Evolutionary conservation across 2,329 filamentous ascomycete genomes (phyloP).

Genomic region (Penicillium griseofulvum): DNA sequence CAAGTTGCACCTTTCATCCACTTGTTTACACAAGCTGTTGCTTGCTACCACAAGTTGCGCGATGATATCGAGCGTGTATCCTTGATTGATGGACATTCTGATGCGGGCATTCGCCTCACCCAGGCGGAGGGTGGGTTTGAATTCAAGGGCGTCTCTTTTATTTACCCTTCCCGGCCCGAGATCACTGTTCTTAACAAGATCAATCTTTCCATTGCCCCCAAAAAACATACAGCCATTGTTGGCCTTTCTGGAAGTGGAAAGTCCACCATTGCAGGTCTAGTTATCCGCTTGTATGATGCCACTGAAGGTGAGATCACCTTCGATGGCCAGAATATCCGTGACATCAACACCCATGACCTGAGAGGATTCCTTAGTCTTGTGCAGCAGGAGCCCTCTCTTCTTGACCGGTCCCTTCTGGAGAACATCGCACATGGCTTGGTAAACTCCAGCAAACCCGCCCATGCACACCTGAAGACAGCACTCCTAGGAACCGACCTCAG

Average conservation of each 20-base stretch:
- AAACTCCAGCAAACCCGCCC: constrained; percentile 28
- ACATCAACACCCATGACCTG: constrained; percentile 50
- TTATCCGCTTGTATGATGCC: constrained; percentile 65
- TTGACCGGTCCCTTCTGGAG: constrained; percentile 23
- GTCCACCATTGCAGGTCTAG: constrained; percentile 63
- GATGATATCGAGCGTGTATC: constrained; percentile 56
- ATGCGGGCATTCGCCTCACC: constrained; percentile 20
- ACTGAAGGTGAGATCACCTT: constrained; percentile 62
- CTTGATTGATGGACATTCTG: constrained; percentile 44
- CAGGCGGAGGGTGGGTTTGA: constrained; percentile 33
- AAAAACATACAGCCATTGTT: constrained; percentile 54
- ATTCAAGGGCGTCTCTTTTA: constrained; percentile 37
- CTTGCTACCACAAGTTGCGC: constrained; percentile 58
- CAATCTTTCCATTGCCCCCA: constrained; percentile 33
- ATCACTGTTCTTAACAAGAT: constrained; percentile 29
- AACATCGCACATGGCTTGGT: constrained; percentile 47
- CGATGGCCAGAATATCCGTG: constrained; percentile 59
- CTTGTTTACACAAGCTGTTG: constrained; percentile 49
- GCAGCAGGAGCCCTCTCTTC: constrained; percentile 24
- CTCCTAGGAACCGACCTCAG: constrained; percentile 53
- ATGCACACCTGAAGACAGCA: constrained; percentile 20
- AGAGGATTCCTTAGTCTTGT: constrained; percentile 25
- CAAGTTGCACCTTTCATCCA: constrained; percentile 44
- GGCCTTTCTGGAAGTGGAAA: constrained; percentile 57
- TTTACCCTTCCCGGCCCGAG: constrained; percentile 32